phyloP scores from a whole-genome alignment of 2,329 filamentous ascomycete genomes.

The Teratosphaeria gauchensis region DNA sequence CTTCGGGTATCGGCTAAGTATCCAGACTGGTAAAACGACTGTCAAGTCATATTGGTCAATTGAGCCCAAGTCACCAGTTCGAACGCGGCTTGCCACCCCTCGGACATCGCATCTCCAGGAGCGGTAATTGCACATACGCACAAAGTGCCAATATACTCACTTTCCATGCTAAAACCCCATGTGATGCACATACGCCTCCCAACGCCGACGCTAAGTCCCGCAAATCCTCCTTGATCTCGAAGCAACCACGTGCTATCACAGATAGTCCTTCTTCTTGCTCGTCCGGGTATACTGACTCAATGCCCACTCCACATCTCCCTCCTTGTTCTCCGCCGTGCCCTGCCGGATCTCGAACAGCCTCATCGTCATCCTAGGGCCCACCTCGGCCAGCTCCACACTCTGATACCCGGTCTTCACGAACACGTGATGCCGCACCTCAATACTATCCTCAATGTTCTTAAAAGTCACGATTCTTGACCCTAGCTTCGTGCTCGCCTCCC shows the following conservation, averaged over 20 bases:
- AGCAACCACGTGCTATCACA: slow-evolving; percentile 40
- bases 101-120: too few species aligned
- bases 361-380: slow-evolving; percentile 96
- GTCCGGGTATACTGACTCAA: slow-evolving; percentile 92
- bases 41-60: too few species aligned
- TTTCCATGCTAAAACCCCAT: too few species aligned
- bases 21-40: too few species aligned
- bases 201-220: background rate
- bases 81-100: too few species aligned
- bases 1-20: too few species aligned
- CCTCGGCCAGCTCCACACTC: slow-evolving; percentile 78
- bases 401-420: slow-evolving; percentile 90
- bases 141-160: too few species aligned
- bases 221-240: background rate
- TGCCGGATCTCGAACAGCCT: slow-evolving; percentile 84
- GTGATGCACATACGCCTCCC: background rate
- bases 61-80: too few species aligned
- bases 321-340: slow-evolving; percentile 86
- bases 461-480: slow-evolving; percentile 87
- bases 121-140: too few species aligned
- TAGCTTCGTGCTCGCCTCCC: slow-evolving; percentile 70
- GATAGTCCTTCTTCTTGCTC: slow-evolving; percentile 87
- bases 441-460: slow-evolving; percentile 77
- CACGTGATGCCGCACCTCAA: slow-evolving; percentile 87
- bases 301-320: slow-evolving; percentile 94